Evolutionary conservation across 129 eudicot genomes (phyloP).

Genomic region (Centella asiatica): DNA sequence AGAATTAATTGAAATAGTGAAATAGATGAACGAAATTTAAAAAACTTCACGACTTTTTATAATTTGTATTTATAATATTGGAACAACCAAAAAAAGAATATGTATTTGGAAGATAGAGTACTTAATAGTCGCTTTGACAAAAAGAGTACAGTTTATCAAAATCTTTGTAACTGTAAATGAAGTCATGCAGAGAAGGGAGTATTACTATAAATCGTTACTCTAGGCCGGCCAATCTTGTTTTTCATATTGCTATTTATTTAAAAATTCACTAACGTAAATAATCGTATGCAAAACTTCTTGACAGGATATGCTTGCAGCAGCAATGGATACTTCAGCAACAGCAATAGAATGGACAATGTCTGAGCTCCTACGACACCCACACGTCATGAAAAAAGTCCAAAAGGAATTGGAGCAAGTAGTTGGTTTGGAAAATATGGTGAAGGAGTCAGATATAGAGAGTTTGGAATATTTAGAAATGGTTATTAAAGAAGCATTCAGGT

Average conservation of each 20-base stretch:
- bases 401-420: slow-evolving; percentile 31
- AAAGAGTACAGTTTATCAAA: too few relatives aligned
- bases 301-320: slow-evolving; percentile 3
- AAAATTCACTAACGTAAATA: background rate
- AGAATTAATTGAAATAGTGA: too few relatives aligned
- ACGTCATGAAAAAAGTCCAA: slow-evolving; percentile 20
- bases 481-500: slow-evolving; percentile 36
- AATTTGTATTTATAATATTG: too few relatives aligned
- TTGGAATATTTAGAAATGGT: slow-evolving; percentile 33
- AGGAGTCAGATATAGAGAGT: slow-evolving; percentile 30
- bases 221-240: background rate
- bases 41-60: too few relatives aligned
- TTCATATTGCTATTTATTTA: background rate
- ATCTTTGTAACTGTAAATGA: too few relatives aligned
- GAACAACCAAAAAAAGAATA: too few relatives aligned
- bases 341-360: slow-evolving; percentile 30
- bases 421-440: slow-evolving; percentile 28
- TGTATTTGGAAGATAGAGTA: too few relatives aligned
- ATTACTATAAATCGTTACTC: too few relatives aligned
- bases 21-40: too few relatives aligned
- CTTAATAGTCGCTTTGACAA: too few relatives aligned
- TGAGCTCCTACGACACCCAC: slow-evolving; percentile 27
- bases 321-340: slow-evolving; percentile 27
- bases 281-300: background rate
- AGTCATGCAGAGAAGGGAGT: too few relatives aligned